Evolutionary conservation across 768 basidiomycete genomes (phyloP), one percentile per base, ranked within the genome.

Genomic region (Chlorophyllum brunneum): DNA sequence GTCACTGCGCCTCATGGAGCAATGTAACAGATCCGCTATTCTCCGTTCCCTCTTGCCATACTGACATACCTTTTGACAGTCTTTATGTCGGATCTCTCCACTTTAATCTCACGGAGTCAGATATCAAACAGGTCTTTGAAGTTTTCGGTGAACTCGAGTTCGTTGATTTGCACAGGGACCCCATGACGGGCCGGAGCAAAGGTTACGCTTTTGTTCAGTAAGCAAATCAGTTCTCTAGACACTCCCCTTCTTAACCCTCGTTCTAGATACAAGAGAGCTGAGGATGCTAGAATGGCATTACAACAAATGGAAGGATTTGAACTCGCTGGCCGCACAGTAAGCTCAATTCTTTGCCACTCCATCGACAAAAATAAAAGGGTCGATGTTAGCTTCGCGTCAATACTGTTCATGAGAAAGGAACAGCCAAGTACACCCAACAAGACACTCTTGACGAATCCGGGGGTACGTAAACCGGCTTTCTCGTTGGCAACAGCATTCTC

Each of bases 291-390:
- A 66, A 95, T 95, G 86, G 97, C 97, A 22, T 70, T 99, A 38
- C 93, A 97, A 63, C 92, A 98, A 61, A 99, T 99, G 97, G 95
- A 98, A 75, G 92, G 92, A 24, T 99, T 99, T 64, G 93, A 97
- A 62, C 79, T 99, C 52, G 97, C 97, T 48, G 97, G 97, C 34
- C 85, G 97, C 53, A 89, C 88, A 55, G 93, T 94, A 64, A 58
- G 83, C 70, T 6, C 30, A 55, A 6, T 22, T 48, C 55, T 39
- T 46, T 64, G 44, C 51, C 57, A 23, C 54, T 33, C 2, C 15
- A 22, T 0, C n/a, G 7, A 18, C 26, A n/a, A 40, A 18, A 18
- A 30, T 27, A 29, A 8, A 45, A 11, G 20, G 38, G 38, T 27
- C 51, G 56, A 42, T 45, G 20, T 54, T 42, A 92, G 88, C 75